Evolutionary conservation across 257 asterid species (phyloP), one percentile per base, ranked within the genome.

Genomic region (Solanum pimpinellifolium): DNA sequence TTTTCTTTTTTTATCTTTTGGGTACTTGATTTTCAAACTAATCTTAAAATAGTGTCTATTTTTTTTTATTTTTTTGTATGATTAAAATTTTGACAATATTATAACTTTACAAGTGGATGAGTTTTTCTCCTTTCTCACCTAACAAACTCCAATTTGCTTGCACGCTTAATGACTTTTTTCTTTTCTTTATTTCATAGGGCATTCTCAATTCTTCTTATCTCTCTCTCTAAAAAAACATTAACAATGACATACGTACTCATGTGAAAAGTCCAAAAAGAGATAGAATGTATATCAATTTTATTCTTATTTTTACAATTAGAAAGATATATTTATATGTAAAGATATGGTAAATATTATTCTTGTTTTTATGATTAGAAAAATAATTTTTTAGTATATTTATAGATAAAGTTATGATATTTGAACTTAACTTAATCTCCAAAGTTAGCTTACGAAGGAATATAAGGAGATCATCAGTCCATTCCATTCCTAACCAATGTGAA

Each of bases 91-190:
- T 78, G 39, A 46, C 41, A 27, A 46, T 25, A 46, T 27, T 11
- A 27, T 16, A 46, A 44, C 41, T 15, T 80, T 6, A 44, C 47
- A 33, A 52, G 37, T 73, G 46, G 77, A 39, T 59, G 59, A 75
- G 74, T 81, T 66, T 66, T 56, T 81, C 62, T 49, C 49, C 25
- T 31, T 47, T 78, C 85, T 76, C 87, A 90, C 89, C 91, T 66
- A 90, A 82, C 89, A 29, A 29, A 80, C 68, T 47, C 85, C 85
- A 80, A 31, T 85, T 78, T 60, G 85, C 85, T 47, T 46, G 66
- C 42, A 78, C 84, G 20, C 68, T 29, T 47, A 47, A 29, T 29
- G 29, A 16, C 44, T 80, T 16, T 47, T 49, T 44, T 9, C 68
- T 5, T 80, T 80, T 47, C 42, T 47, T 25, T 78, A 14, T 78